Evolutionary conservation across 2,329 filamentous ascomycete species (phyloP).

Genomic region (Penicillium sp.): DNA sequence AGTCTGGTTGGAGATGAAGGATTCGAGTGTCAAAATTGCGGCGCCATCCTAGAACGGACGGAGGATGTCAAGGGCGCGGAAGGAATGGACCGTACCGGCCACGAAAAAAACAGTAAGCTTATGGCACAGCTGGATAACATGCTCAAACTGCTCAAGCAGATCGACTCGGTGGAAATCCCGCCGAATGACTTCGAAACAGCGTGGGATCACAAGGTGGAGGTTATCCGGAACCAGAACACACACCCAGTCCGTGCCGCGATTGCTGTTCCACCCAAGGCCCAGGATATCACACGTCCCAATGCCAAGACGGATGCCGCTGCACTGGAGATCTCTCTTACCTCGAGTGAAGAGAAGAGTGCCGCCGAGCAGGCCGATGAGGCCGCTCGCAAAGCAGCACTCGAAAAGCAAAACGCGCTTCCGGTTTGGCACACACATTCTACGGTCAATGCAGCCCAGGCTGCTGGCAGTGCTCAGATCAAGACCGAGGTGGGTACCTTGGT

Average conservation of each 20-base stretch:
- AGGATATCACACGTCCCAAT: constrained; percentile 43
- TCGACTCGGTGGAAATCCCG: constrained; percentile 49
- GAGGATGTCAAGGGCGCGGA: constrained; percentile 47
- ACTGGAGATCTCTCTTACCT: constrained; percentile 52
- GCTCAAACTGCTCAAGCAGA: constrained; percentile 49
- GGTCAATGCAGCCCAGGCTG: constrained; percentile 36
- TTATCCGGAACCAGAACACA: constrained; percentile 45
- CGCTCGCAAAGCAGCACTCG: constrained; percentile 49
- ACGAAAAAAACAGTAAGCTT: constrained; percentile 52
- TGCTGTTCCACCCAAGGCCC: constrained; percentile 41
- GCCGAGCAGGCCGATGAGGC: constrained; percentile 51
- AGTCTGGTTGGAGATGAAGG: constrained; percentile 67
- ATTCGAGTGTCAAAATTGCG: constrained; percentile 82
- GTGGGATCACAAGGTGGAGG: constrained; percentile 50
- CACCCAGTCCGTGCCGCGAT: constrained; percentile 44
- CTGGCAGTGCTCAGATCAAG: constrained; percentile 30
- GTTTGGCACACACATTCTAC: constrained; percentile 56
- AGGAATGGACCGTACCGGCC: constrained; percentile 47
- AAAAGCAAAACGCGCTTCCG: constrained; percentile 54
- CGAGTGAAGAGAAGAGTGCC: constrained; percentile 50
- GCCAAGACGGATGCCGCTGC: constrained; percentile 46
- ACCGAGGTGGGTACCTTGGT: constrained; percentile 33
- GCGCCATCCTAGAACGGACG: constrained; percentile 46
- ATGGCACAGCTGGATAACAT: constrained; percentile 51
- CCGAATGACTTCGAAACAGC: constrained; percentile 51